A percentile compares a stretch with the other conserved stretches of the same genome.
These are phyloP conservation scores for Aspergillus versicolor DNA, from an alignment of 2,329 filamentous ascomycete genomes.

Conservation along the genomic window DNA sequence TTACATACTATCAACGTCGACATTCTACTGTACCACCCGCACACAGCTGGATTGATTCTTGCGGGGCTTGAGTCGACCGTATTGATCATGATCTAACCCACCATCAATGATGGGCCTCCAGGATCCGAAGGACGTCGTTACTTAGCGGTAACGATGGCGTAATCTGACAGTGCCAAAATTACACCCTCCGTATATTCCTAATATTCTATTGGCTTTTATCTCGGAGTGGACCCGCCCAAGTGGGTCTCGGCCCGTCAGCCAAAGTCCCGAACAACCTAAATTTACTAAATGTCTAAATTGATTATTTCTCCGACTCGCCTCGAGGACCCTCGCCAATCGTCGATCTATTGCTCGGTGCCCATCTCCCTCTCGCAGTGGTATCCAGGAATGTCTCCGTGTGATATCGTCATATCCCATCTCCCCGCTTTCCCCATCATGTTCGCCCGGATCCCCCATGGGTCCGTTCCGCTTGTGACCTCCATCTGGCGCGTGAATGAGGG, in stretches of 20 bases:
- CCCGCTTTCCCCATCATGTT: background rate
- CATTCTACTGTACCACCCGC: too few species aligned
- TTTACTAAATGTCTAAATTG: background rate
- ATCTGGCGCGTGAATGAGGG: background rate
- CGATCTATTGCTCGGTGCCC: background rate
- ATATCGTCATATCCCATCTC: background rate
- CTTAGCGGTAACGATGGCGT: background rate
- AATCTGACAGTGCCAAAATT: background rate
- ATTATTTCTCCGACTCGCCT: background rate
- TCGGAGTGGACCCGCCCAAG: background rate
- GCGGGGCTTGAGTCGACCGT: too few species aligned
- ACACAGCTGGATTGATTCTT: too few species aligned
- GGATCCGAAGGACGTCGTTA: background rate
- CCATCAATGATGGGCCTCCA: too few species aligned
- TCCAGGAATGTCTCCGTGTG: background rate
- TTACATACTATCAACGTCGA: too few species aligned
- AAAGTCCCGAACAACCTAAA: conserved; percentile 4
- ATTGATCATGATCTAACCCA: too few species aligned
- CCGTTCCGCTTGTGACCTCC: background rate
- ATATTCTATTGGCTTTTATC: background rate
- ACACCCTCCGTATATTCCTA: background rate
- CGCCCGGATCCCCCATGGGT: background rate
- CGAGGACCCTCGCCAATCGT: background rate
- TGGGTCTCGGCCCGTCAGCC: conserved; percentile 1
- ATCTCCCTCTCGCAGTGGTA: background rate